Evolutionary conservation across 192 early-diverging fungal genomes (phyloP).

Genomic region (Piromyces finnis): DNA sequence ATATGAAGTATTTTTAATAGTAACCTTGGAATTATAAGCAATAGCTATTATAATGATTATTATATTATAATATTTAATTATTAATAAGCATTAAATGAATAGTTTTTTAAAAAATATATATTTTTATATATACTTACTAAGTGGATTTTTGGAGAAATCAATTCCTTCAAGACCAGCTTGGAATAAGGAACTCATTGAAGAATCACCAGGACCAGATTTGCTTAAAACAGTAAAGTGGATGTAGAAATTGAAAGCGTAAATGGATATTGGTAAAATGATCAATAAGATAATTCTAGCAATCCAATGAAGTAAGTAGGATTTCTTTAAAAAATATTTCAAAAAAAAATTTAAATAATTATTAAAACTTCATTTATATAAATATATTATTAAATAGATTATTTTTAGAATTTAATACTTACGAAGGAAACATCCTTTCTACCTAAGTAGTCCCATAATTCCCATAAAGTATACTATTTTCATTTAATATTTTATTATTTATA

Average conservation of each 20-base stretch:
- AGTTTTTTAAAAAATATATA: no score
- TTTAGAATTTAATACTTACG: background rate
- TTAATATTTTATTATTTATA: background rate
- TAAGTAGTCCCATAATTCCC: background rate
- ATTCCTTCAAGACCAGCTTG: slow-evolving; percentile 79
- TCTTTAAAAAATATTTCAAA: no score
- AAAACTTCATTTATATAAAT: no score
- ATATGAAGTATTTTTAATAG: slow-evolving; percentile 60
- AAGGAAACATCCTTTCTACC: background rate
- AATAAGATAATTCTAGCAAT: slow-evolving; percentile 57
- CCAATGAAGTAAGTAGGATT: slow-evolving; percentile 63
- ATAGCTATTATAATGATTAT: no score
- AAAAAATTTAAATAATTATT: no score
- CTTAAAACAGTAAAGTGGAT: slow-evolving; percentile 78
- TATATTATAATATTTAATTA: no score
- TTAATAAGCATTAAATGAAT: no score
- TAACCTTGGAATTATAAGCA: slow-evolving; percentile 76
- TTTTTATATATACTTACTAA: slow-evolving; percentile 35
- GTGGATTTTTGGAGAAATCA: slow-evolving; percentile 56
- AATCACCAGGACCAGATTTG: slow-evolving; percentile 67
- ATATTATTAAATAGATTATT: no score
- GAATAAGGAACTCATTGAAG: slow-evolving; percentile 90
- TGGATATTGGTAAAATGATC: slow-evolving; percentile 57
- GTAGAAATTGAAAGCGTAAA: slow-evolving; percentile 70
- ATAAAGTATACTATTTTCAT: background rate